Evolutionary conservation across 768 basidiomycete genomes (phyloP).

Genomic region (Psilocybe cyanescens): DNA sequence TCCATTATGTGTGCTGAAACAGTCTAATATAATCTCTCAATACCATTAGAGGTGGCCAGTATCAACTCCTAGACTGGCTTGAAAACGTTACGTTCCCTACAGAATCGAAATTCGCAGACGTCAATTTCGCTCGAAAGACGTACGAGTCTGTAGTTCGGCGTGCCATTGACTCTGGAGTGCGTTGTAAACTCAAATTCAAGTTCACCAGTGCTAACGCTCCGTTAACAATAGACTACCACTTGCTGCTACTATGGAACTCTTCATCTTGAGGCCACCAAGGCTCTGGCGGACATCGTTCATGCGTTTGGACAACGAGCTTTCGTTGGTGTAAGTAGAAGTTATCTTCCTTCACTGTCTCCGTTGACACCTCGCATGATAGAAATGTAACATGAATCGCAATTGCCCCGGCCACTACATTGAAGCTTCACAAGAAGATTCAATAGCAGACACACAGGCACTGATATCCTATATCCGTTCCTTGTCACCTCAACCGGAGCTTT

Average conservation of each 20-base stretch:
- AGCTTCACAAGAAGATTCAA: slow-evolving; percentile 57
- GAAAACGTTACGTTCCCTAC: slow-evolving; percentile 84
- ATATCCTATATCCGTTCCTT: slow-evolving; percentile 72
- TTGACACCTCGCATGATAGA: slow-evolving; percentile 41
- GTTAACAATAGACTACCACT: slow-evolving; percentile 78
- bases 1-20: neutral
- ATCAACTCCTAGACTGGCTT: slow-evolving; percentile 91
- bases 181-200: slow-evolving; percentile 38
- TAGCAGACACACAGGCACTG: slow-evolving; percentile 63
- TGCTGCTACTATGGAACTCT: slow-evolving; percentile 90
- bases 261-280: slow-evolving; percentile 80
- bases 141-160: slow-evolving; percentile 77
- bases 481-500: slow-evolving; percentile 24
- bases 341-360: neutral
- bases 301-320: slow-evolving; percentile 78
- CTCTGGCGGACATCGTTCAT: slow-evolving; percentile 77
- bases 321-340: slow-evolving; percentile 65
- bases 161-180: slow-evolving; percentile 75
- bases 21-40: slow-evolving; percentile 2
- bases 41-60: slow-evolving; percentile 70
- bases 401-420: slow-evolving; percentile 73
- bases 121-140: slow-evolving; percentile 65
- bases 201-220: slow-evolving; percentile 5
- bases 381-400: slow-evolving; percentile 91
- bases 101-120: slow-evolving; percentile 76